Percentiles rank a stretch among this genome's conserved stretches.
Evolutionary conservation across 2,329 filamentous ascomycete species (phyloP).

Genomic region (Lecanicillium sp.): DNA sequence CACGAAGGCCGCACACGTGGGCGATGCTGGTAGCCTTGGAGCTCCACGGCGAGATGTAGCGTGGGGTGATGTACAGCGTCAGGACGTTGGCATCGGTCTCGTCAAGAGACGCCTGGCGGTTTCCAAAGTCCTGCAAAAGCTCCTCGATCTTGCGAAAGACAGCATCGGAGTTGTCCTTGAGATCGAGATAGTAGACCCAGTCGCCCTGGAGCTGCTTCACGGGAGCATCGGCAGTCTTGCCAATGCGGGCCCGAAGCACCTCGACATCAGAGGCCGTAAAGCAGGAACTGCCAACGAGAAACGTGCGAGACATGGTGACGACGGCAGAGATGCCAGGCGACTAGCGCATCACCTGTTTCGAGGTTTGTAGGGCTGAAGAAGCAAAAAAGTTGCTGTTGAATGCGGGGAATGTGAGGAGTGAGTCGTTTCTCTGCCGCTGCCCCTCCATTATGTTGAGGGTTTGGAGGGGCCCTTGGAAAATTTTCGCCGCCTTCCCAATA

Average conservation of each 20-base stretch:
- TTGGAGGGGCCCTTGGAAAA: constrained; percentile 9
- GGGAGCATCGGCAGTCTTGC: constrained; percentile 36
- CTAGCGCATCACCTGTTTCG: constrained; percentile 8
- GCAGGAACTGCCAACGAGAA: constrained; percentile 41
- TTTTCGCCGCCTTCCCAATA: constrained; percentile 7
- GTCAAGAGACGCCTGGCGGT: constrained; percentile 22
- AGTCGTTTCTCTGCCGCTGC: not conserved
- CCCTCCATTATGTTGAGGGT: constrained; percentile 7
- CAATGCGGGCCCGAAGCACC: constrained; percentile 40
- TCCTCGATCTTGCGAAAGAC: constrained; percentile 41
- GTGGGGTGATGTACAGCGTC: constrained; percentile 69
- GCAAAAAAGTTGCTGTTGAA: constrained; percentile 4
- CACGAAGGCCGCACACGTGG: constrained; percentile 77
- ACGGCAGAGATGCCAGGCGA: constrained; percentile 9
- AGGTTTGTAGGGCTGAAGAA: constrained; percentile 4
- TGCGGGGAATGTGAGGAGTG: constrained; percentile 2
- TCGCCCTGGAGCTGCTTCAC: constrained; percentile 45
- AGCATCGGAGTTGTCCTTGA: constrained; percentile 40
- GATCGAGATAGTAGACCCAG: constrained; percentile 63
- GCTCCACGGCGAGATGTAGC: constrained; percentile 94
- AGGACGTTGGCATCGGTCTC: constrained; percentile 42
- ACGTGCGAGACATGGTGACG: constrained; percentile 28
- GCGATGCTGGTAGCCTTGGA: constrained; percentile 93
- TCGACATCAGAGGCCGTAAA: constrained; percentile 41
- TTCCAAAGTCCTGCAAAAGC: constrained; percentile 38